phyloP scores from a whole-genome alignment of 2,329 filamentous ascomycete genomes.

The Penicillium sp. region DNA sequence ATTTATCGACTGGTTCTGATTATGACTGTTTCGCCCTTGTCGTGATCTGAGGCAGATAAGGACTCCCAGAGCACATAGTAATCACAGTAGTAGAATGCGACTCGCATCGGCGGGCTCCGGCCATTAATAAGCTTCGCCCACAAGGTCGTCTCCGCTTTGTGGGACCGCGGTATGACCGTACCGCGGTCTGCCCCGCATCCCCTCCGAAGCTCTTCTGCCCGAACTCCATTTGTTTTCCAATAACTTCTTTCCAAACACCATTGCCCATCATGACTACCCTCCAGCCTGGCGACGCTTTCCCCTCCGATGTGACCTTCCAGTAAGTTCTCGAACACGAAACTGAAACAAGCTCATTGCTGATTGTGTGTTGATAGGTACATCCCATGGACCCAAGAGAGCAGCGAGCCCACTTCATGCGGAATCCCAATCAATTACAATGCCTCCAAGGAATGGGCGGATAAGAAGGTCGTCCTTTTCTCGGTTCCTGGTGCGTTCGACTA shows the following conservation, averaged over 20 bases:
- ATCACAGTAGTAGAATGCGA: neutral
- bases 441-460: conserved; percentile 70
- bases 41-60: neutral
- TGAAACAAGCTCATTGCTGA: neutral
- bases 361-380: conserved; percentile 59
- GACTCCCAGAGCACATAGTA: neutral
- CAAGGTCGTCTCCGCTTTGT: neutral
- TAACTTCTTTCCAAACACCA: neutral
- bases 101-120: neutral
- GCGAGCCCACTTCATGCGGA: conserved; percentile 72
- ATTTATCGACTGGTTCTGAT: neutral
- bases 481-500: conserved; percentile 55
- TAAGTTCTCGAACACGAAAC: conserved; percentile 35
- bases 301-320: conserved; percentile 74
- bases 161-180: neutral
- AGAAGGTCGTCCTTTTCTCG: conserved; percentile 72
- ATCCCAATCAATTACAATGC: conserved; percentile 77
- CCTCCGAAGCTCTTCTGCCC: neutral
- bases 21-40: neutral
- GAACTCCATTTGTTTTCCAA: neutral
- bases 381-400: conserved; percentile 69
- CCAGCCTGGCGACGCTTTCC: conserved; percentile 79
- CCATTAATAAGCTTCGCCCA: neutral
- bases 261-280: conserved; percentile 58
- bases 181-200: neutral